phyloP scores from a whole-genome alignment of 176 grass and related monocot genomes.

The Musa itinerans region DNA sequence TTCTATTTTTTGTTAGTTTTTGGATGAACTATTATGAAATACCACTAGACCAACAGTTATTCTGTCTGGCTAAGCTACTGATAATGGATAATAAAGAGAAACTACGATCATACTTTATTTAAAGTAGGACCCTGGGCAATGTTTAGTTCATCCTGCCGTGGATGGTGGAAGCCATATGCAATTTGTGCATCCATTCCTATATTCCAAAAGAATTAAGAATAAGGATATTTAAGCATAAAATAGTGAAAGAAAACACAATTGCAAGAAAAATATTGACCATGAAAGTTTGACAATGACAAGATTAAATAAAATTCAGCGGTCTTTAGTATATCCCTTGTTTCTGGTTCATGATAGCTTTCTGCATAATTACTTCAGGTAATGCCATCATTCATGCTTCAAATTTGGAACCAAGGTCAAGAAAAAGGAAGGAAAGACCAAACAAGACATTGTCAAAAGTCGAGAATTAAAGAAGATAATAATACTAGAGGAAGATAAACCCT shows the following conservation, averaged over 20 bases:
- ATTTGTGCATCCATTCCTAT: conserved; percentile 97
- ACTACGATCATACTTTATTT: conserved; percentile 67
- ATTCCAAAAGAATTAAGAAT: conserved; percentile 9
- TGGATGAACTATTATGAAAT: background rate
- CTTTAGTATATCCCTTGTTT: background rate
- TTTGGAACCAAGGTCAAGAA: background rate
- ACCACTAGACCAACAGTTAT: background rate
- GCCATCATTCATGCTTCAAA: background rate
- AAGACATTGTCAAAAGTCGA: background rate
- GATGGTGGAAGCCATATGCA: conserved; percentile 76
- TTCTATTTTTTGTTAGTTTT: background rate
- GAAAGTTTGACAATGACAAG: background rate
- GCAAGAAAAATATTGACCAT: background rate
- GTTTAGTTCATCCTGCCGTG: conserved; percentile 66
- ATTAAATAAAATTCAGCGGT: background rate
- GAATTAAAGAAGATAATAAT: background rate
- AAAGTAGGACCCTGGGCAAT: conserved; percentile 64
- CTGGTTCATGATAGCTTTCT: background rate
- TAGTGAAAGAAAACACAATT: background rate
- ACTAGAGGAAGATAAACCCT: background rate
- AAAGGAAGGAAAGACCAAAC: background rate
- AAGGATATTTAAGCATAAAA: conserved; percentile 13
- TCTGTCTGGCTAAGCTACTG: background rate
- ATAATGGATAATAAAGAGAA: background rate
- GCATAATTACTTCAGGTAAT: background rate